Evolutionary conservation across 1,139 yeast species (phyloP).

Genomic region (Debaryomyces sp.): DNA sequence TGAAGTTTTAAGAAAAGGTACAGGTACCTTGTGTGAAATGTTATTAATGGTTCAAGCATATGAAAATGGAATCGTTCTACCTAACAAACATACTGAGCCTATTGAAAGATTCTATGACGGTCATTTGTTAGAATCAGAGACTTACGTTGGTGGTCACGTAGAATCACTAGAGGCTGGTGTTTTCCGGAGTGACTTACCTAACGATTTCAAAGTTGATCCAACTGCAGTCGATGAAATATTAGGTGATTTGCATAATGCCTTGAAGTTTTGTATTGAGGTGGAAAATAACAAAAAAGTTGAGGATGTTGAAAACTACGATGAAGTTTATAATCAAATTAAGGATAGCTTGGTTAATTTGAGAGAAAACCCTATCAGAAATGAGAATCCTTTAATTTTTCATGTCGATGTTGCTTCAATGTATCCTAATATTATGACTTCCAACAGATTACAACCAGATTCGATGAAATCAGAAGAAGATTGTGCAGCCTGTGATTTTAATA

Average conservation of each 20-base stretch:
- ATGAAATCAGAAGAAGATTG: slow-evolving; percentile 95
- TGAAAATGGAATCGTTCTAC: slow-evolving; percentile 71
- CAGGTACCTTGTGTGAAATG: slow-evolving; percentile 99
- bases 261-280: slow-evolving; percentile 81
- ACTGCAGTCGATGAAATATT: slow-evolving; percentile 80
- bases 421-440: slow-evolving; percentile 98
- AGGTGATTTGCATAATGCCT: slow-evolving; percentile 70
- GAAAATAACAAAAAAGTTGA: slow-evolving; percentile 74
- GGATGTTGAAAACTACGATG: slow-evolving; percentile 81
- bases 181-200: slow-evolving; percentile 83
- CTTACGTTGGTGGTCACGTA: slow-evolving; percentile 99
- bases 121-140: slow-evolving; percentile 90
- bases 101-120: slow-evolving; percentile 93
- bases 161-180: slow-evolving; percentile 98
- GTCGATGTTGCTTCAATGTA: slow-evolving; percentile 99
- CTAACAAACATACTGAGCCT: slow-evolving; percentile 93
- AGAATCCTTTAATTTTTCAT: slow-evolving; percentile 88
- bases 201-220: slow-evolving; percentile 77
- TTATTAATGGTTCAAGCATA: slow-evolving; percentile 96
- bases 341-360: slow-evolving; percentile 58
- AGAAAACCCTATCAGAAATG: slow-evolving; percentile 64
- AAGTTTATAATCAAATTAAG: slow-evolving; percentile 64
- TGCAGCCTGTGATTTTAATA: slow-evolving; percentile 95
- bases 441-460: slow-evolving; percentile 96
- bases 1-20: slow-evolving; percentile 93